phyloP scores from a whole-genome alignment of 495 filamentous ascomycete species.

The Podospora bellae-mahoneyi region DNA sequence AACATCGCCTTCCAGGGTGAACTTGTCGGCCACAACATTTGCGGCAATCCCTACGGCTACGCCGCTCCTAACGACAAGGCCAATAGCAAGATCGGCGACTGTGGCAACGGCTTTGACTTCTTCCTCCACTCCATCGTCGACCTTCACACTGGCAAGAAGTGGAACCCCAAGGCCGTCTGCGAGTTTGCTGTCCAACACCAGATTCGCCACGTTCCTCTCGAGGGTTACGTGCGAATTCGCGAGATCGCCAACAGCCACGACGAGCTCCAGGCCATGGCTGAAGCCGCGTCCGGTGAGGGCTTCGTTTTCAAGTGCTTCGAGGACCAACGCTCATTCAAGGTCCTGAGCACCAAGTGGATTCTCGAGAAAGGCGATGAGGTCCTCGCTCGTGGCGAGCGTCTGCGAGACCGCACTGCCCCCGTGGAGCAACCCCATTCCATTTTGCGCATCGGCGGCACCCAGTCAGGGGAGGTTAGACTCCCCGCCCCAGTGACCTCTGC shows the following conservation, averaged over 20 bases:
- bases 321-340: conserved; percentile 35
- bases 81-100: not conserved
- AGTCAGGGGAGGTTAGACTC: too few relatives aligned
- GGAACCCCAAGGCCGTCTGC: conserved; percentile 16
- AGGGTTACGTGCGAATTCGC: conserved; percentile 23
- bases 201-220: conserved; percentile 29
- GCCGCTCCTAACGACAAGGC: not conserved
- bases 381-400: not conserved
- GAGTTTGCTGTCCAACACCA: conserved; percentile 10
- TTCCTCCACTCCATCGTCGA: conserved; percentile 26
- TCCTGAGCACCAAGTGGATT: conserved; percentile 23
- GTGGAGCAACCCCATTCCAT: too few relatives aligned
- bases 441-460: too few relatives aligned
- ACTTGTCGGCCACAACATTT: conserved; percentile 26
- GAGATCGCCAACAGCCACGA: conserved; percentile 22
- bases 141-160: conserved; percentile 15
- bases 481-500: too few relatives aligned
- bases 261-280: conserved; percentile 23
- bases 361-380: conserved; percentile 17
- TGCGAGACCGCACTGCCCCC: not conserved
- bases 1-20: conserved; percentile 32
- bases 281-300: conserved; percentile 23
- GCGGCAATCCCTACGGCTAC: conserved; percentile 25
- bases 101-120: conserved; percentile 18
- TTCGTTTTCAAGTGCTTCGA: conserved; percentile 31